Conservation (phyloP, 495 filamentous ascomycete genomes). For the Staphylotrichum tortipilum region DNA sequence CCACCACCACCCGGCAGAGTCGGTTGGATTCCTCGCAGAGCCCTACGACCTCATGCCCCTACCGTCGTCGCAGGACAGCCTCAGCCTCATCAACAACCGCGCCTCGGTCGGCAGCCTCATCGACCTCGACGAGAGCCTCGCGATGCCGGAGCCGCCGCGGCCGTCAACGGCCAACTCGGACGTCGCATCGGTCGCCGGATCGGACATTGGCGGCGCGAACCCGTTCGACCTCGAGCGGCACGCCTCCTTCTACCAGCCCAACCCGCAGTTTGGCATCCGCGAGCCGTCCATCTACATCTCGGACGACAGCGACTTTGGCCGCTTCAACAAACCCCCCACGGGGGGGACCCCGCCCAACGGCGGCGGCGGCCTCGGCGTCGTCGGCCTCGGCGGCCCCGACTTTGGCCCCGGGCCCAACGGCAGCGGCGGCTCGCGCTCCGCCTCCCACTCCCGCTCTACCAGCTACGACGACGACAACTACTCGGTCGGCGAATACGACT, state of each 20-base stretch:
- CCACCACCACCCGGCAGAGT: constrained; percentile 46
- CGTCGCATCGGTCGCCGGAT: constrained; percentile 36
- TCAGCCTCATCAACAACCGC: constrained; percentile 32
- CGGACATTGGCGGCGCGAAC: constrained; percentile 38
- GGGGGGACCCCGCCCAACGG: constrained; percentile 2
- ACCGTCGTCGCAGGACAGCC: too few relatives aligned
- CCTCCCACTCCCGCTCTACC: constrained; percentile 16
- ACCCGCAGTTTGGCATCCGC: constrained; percentile 21
- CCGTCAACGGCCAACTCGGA: constrained; percentile 50
- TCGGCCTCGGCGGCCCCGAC: background rate
- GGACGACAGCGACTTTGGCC: constrained; percentile 38
- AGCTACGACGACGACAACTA: constrained; percentile 28
- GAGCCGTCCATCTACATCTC: constrained; percentile 47
- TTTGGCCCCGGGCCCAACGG: too few relatives aligned
- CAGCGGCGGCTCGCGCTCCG: constrained; percentile 3
- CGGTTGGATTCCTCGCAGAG: constrained; percentile 35
- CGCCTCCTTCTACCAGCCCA: constrained; percentile 39
- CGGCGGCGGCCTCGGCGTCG: background rate
- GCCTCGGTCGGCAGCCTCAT: constrained; percentile 40
- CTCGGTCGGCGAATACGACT: constrained; percentile 24
- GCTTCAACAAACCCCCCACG: constrained; percentile 12
- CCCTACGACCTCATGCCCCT: constrained; percentile 29
- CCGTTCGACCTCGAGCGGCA: constrained; percentile 49
- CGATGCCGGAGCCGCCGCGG: constrained; percentile 26
- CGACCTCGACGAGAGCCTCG: constrained; percentile 43